Evolutionary conservation across 163 green algal species (phyloP), one percentile per base, ranked within the genome.

Genomic region (Trebouxiophyceae sp.): DNA sequence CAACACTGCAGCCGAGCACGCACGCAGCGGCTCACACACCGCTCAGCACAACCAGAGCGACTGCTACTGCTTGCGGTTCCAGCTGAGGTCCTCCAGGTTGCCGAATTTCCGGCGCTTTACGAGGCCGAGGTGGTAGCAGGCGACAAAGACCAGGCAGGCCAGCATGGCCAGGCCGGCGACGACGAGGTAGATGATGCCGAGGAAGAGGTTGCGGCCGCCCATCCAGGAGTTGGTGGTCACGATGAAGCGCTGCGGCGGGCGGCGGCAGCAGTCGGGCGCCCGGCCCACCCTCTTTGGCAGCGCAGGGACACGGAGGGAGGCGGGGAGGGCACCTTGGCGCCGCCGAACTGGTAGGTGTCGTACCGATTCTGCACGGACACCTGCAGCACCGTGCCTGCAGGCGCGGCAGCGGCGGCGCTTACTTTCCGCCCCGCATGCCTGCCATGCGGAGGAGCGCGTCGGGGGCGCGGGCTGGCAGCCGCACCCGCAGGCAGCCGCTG

Each of bases 191-290:
- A 83, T 75, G 29, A 89, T 75, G 4, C 90, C 90, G 39, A 99
- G 70, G 65, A 96, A 94, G 54, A 81, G 65, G 75, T 98, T 98
- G 24, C 73, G 71, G 2, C 89, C 90, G 39, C 93, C 94, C 29
- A 98, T 82, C 92, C 92, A 99, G 24, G 77, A 86, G 34, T 87
- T 91, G 20, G 91, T 98, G 50, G 70, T 86, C 62, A 99, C 60
- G 33, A 95, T 79, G 5, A 93, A 47, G 24, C 8, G 28, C 72
- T 70, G 67, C 69, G 67, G 6, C 56, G 22, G 7, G 23, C n/a
- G n/a, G n/a, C n/a, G n/a, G n/a, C n/a, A n/a, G n/a, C n/a, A n/a
- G n/a, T n/a, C n/a, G n/a, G n/a, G n/a, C n/a, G n/a, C n/a, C n/a
- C n/a, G 12, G 8, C 30, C 23, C 56, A n/a, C 8, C 6, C 5